A percentile compares a stretch with the other conserved stretches of the same genome.
Conservation (phyloP, 192 early-diverging fungal genomes). For the Phlyctochytrium bullatum region DNA sequence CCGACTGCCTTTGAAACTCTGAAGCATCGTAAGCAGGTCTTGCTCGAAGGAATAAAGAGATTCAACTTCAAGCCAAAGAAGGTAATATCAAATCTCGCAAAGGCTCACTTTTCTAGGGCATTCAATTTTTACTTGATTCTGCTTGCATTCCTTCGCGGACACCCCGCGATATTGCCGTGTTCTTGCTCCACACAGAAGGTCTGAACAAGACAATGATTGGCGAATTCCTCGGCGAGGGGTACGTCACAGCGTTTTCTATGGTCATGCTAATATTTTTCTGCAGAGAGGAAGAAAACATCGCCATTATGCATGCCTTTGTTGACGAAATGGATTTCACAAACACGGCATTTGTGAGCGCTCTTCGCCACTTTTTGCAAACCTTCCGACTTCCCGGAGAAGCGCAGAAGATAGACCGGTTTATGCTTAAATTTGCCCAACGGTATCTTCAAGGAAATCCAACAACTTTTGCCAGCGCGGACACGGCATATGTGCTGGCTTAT, state of each 20-base stretch:
- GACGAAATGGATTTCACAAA: conserved; percentile 80
- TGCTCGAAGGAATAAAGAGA: conserved; percentile 71
- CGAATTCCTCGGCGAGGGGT: conserved; percentile 91
- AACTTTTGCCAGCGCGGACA: conserved; percentile 86
- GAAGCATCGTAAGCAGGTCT: conserved; percentile 82
- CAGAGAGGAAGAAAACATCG: conserved; percentile 82
- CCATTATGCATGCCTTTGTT: conserved; percentile 96
- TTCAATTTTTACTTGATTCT: conserved; percentile 68
- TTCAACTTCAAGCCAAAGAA: conserved; percentile 90
- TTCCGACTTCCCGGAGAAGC: conserved; percentile 92
- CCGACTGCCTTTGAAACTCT: conserved; percentile 79
- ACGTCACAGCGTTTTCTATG: conserved; percentile 3
- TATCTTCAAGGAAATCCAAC: conserved; percentile 80
- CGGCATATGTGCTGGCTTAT: conserved; percentile 90
- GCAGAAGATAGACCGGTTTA: conserved; percentile 96
- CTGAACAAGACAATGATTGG: conserved; percentile 86
- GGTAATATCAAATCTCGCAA: conserved; percentile 15
- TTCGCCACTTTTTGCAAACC: conserved; percentile 78
- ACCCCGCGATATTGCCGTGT: conserved; percentile 70
- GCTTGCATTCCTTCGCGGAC: conserved; percentile 65
- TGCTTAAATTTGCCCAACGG: conserved; percentile 96
- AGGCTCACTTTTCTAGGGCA: conserved; percentile 50
- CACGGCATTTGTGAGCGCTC: conserved; percentile 73
- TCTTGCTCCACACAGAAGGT: conserved; percentile 74
- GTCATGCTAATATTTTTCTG: conserved; percentile 10